Evolutionary conservation across 805 yeast genomes (phyloP).

Genomic region (Candida rishiriensis): DNA sequence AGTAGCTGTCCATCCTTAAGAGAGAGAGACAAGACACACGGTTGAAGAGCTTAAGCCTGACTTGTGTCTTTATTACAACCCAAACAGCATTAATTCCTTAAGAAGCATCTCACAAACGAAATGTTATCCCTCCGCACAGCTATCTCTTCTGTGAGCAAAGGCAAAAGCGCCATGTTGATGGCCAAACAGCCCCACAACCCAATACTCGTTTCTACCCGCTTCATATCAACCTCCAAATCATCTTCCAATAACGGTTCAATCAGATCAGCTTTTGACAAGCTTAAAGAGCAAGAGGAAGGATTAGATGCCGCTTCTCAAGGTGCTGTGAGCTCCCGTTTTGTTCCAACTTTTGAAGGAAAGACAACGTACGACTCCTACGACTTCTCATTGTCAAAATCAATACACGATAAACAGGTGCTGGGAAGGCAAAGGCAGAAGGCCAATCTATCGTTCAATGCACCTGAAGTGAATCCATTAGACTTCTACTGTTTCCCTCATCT

Average conservation of each 20-base stretch:
- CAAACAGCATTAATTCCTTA: no score
- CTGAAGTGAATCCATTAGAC: conserved; percentile 61
- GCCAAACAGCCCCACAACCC: no score
- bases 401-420: conserved; percentile 40
- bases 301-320: conserved; percentile 18
- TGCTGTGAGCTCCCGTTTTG: conserved; percentile 32
- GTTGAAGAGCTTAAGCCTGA: no score
- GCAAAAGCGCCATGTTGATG: no score
- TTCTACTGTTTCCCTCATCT: conserved; percentile 69
- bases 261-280: conserved; percentile 16
- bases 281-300: conserved; percentile 18
- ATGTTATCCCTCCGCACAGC: no score
- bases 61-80: no score
- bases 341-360: conserved; percentile 45
- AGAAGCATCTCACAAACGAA: no score
- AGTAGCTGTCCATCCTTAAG: no score
- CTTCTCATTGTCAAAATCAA: conserved; percentile 56
- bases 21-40: no score
- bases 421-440: conserved; percentile 14
- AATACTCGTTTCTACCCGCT: conserved; percentile 1
- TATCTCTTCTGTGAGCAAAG: no score
- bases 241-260: conserved; percentile 3
- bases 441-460: conserved; percentile 28
- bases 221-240: conserved; percentile 4
- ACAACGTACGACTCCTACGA: conserved; percentile 78